These are phyloP conservation scores for Linum trigynum DNA, from an alignment of 345 rosid genomes.

Conservation along the genomic window DNA sequence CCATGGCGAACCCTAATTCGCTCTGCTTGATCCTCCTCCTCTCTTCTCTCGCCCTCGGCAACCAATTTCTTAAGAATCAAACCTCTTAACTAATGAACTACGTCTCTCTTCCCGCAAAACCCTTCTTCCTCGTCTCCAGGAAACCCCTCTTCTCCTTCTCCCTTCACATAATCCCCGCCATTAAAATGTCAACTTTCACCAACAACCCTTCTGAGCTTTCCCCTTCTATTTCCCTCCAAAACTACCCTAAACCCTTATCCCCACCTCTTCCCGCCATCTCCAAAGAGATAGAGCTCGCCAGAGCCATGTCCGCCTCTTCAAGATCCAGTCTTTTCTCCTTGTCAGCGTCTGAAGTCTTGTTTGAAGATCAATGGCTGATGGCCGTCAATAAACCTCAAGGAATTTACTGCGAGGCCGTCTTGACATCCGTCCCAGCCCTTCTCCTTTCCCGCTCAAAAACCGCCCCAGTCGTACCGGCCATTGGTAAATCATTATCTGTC, in stretches of 20 bases:
- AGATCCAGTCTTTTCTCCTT: too few species aligned
- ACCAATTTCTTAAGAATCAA: neutral
- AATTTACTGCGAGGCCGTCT: conserved; percentile 62
- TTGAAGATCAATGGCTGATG: too few species aligned
- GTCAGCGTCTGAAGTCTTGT: too few species aligned
- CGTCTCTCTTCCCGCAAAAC: neutral
- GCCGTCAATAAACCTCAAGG: too few species aligned
- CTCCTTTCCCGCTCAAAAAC: too few species aligned
- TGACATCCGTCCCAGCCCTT: conserved; percentile 37
- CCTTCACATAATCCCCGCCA: too few species aligned
- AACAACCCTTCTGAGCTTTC: neutral
- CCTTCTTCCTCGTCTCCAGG: neutral
- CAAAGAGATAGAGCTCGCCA: too few species aligned
- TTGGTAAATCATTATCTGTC: conserved; percentile 16
- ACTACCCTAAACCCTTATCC: conserved; percentile 32
- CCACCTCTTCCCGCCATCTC: too few species aligned
- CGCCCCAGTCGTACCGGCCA: conserved; percentile 5
- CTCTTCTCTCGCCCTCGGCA: conserved; percentile 30
- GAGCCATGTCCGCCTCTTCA: too few species aligned
- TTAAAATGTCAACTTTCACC: too few species aligned
- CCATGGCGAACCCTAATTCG: too few species aligned
- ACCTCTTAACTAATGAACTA: neutral
- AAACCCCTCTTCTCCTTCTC: neutral
- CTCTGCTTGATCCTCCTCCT: conserved; percentile 7
- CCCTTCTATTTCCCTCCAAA: conserved; percentile 9